Evolutionary conservation across 176 grass and related monocot species (phyloP), one percentile per base, ranked within the genome.

Genomic region (Coix lacrymajobi): DNA sequence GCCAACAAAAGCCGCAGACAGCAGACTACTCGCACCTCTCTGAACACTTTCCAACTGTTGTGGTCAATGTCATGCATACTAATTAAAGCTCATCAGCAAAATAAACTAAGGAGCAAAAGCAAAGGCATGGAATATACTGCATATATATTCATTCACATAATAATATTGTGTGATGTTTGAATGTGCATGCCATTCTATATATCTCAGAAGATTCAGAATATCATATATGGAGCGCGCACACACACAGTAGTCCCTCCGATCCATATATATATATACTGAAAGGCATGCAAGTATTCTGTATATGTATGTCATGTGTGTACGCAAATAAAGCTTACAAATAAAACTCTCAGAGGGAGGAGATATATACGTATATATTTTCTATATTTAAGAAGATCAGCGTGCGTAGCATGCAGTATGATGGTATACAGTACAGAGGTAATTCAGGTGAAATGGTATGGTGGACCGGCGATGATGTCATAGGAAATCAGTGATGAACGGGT

Each of bases 401-500:
- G n/a, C n/a, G n/a, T n/a, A n/a, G n/a, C n/a, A n/a, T n/a, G n/a
- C n/a, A 76, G 43, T 20, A 28, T 37, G 5, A 17, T 4, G 9
- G 16, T 56, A n/a, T n/a, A n/a, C n/a, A n/a, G n/a, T 56, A 56
- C 51, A 56, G 19, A 51, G 48, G 48, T 51, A 51, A 51, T 49
- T 49, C 14, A 49, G 46, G 46, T 49, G 46, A 49, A 49, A 19
- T 19, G 25, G n/a, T 36, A n/a, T n/a, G n/a, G n/a, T n/a, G n/a
- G n/a, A n/a, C n/a, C n/a, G n/a, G n/a, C n/a, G n/a, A n/a, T n/a
- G n/a, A 36, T 37, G 46, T 93, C 64, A 97, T 83, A 90, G 78
- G 88, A 94, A 92, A 79, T 97, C 89, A 69, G 64, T 73, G 75
- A 86, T 75, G 79, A 94, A 97, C 20, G 87, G 75, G 38, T 90